A percentile compares a stretch with the other conserved stretches of the same genome.
Evolutionary conservation across 495 filamentous ascomycete genomes (phyloP).

Genomic region (Penicillium dipodomyicola): DNA sequence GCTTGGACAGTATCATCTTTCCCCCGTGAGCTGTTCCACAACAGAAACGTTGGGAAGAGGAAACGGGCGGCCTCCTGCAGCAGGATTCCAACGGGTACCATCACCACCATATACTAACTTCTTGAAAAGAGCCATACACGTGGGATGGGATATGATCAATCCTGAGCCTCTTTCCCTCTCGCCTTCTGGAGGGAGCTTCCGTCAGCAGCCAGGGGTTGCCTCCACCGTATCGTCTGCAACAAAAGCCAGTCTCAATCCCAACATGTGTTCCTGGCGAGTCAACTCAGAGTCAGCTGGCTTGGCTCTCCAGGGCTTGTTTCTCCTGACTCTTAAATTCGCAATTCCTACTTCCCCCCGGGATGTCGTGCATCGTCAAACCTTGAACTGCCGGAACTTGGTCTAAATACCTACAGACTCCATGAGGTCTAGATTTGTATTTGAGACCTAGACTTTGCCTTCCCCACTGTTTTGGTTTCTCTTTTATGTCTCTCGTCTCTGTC

Average conservation of each 20-base stretch:
- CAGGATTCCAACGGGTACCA: conserved; percentile 19
- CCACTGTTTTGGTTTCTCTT: not conserved
- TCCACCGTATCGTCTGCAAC: conserved; percentile 11
- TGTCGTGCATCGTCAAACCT: conserved; percentile 30
- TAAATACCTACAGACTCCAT: conserved; percentile 12
- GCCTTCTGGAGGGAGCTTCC: not conserved
- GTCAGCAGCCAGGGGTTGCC: conserved; percentile 5
- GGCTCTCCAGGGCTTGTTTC: conserved; percentile 5
- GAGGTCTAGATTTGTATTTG: conserved; percentile 12
- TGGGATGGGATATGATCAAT: conserved; percentile 2
- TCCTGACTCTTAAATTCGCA: conserved; percentile 4
- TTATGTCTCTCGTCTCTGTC: not conserved
- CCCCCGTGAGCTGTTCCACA: conserved; percentile 33
- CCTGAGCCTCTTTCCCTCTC: conserved; percentile 9
- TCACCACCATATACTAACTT: conserved; percentile 4
- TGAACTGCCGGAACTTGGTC: conserved; percentile 17
- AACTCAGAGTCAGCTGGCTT: conserved; percentile 20
- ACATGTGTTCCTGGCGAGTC: conserved; percentile 23
- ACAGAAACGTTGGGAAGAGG: conserved; percentile 34
- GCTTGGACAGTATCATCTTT: not conserved
- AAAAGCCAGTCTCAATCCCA: conserved; percentile 27
- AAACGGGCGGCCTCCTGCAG: conserved; percentile 45
- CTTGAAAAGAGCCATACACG: conserved; percentile 6
- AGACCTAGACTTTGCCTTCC: conserved; percentile 4
- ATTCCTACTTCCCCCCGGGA: conserved; percentile 10